phyloP scores from a whole-genome alignment of 495 filamentous ascomycete species.

The Hyaloscypha hepaticicola region DNA sequence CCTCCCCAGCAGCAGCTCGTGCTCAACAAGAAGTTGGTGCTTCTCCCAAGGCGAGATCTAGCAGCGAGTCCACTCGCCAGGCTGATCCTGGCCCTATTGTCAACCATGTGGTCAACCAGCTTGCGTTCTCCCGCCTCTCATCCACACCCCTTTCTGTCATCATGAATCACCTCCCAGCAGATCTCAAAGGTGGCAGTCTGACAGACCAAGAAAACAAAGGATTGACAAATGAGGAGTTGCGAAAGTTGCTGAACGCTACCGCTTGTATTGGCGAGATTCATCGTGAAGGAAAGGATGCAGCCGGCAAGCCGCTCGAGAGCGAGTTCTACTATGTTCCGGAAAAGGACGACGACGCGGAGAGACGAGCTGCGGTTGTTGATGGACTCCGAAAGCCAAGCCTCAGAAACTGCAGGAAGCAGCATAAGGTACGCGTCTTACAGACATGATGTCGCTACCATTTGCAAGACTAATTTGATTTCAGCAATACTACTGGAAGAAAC shows the following conservation, averaged over 20 bases:
- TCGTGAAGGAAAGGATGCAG: slow-evolving; percentile 92
- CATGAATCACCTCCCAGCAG: slow-evolving; percentile 75
- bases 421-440: slow-evolving; percentile 69
- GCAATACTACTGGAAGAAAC: slow-evolving; percentile 96
- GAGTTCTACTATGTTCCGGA: slow-evolving; percentile 99
- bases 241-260: slow-evolving; percentile 66
- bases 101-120: slow-evolving; percentile 90
- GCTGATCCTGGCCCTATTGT: slow-evolving; percentile 42
- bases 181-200: slow-evolving; percentile 45
- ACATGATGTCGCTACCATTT: background rate
- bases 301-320: slow-evolving; percentile 88
- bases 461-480: slow-evolving; percentile 36
- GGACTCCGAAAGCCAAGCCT: slow-evolving; percentile 84
- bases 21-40: background rate
- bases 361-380: slow-evolving; percentile 80
- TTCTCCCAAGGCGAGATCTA: slow-evolving; percentile 25
- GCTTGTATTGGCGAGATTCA: slow-evolving; percentile 82
- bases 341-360: slow-evolving; percentile 73
- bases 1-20: slow-evolving; percentile 21
- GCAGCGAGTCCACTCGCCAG: slow-evolving; percentile 31
- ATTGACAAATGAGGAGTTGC: slow-evolving; percentile 60
- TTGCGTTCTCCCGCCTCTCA: slow-evolving; percentile 94
- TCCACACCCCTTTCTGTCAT: slow-evolving; percentile 89
- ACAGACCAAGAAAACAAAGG: slow-evolving; percentile 46
- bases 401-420: slow-evolving; percentile 84